These are phyloP conservation scores for Malus hybrid DNA, from an alignment of 331 rosid genomes.

Conservation along the genomic window DNA sequence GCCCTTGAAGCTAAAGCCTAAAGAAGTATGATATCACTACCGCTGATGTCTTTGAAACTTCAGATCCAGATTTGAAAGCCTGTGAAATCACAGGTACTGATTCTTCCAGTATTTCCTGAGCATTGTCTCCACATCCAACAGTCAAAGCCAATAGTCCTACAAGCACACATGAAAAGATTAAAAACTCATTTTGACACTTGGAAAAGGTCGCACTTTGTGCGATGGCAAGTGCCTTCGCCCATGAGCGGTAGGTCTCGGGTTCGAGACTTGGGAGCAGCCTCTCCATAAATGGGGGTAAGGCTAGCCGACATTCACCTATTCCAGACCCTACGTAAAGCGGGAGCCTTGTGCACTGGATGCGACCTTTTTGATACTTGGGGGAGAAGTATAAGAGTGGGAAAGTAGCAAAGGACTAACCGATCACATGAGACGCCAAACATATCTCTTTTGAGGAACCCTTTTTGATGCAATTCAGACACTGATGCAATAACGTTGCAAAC, in stretches of 20 bases:
- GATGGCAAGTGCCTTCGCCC: too few relatives aligned
- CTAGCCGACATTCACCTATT: too few relatives aligned
- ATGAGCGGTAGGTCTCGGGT: too few relatives aligned
- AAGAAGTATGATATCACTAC: constrained; percentile 26
- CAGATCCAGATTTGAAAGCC: constrained; percentile 55
- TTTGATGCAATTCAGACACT: constrained; percentile 68
- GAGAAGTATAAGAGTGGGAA: background rate
- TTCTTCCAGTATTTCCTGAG: constrained; percentile 69
- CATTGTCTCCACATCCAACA: constrained; percentile 67
- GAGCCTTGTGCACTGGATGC: too few relatives aligned
- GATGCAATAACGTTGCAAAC: constrained; percentile 84
- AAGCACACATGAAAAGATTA: constrained; percentile 10
- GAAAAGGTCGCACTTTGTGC: too few relatives aligned
- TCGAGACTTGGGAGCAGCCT: too few relatives aligned
- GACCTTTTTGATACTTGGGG: background rate
- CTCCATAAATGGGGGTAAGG: too few relatives aligned
- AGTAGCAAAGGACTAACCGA: constrained; percentile 41
- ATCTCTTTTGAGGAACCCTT: constrained; percentile 73
- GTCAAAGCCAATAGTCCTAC: constrained; percentile 80
- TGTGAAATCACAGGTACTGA: constrained; percentile 45
- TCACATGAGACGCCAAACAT: constrained; percentile 68
- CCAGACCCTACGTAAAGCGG: too few relatives aligned
- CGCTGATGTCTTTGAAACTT: constrained; percentile 39
- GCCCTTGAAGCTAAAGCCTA: background rate
- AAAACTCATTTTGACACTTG: background rate